phyloP scores from a whole-genome alignment of 345 rosid species.

The Arabis hirsuta region DNA sequence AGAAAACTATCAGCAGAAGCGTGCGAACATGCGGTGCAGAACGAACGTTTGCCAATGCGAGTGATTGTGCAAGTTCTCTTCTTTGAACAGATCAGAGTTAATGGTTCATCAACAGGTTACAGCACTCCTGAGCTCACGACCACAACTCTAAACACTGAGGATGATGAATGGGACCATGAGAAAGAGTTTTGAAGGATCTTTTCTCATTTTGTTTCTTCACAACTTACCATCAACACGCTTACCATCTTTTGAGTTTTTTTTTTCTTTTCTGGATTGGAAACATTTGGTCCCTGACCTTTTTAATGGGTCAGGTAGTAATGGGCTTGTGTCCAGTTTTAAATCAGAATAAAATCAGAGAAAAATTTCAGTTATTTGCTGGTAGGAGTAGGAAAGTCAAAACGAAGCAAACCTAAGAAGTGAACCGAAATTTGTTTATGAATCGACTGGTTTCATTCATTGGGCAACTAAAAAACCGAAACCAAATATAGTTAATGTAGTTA shows the following conservation, averaged over 20 bases:
- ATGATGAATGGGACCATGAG: conserved; percentile 77
- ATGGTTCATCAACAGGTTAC: conserved; percentile 67
- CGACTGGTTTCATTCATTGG: too few relatives aligned
- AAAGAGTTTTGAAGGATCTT: conserved; percentile 48
- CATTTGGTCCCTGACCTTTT: conserved; percentile 43
- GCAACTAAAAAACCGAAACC: too few relatives aligned
- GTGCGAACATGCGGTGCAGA: conserved; percentile 79
- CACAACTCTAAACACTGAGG: conserved; percentile 62
- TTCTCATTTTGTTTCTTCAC: conserved; percentile 7
- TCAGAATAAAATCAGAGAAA: not conserved
- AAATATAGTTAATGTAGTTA: too few relatives aligned
- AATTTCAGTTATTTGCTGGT: not conserved
- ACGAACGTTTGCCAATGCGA: conserved; percentile 80
- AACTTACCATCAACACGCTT: conserved; percentile 1
- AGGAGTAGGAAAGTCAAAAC: too few relatives aligned
- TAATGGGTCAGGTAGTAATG: conserved; percentile 17
- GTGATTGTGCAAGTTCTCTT: conserved; percentile 90
- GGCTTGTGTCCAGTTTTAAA: not conserved
- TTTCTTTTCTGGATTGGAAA: conserved; percentile 38
- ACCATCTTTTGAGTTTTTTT: conserved; percentile 40
- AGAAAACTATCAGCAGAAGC: conserved; percentile 75
- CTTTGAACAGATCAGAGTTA: conserved; percentile 70
- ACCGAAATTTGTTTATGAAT: too few relatives aligned
- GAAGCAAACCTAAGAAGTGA: too few relatives aligned
- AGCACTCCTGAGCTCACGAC: conserved; percentile 44